phyloP scores from a whole-genome alignment of 2,329 filamentous ascomycete species.

The Graphiopsis chlorocephala region DNA sequence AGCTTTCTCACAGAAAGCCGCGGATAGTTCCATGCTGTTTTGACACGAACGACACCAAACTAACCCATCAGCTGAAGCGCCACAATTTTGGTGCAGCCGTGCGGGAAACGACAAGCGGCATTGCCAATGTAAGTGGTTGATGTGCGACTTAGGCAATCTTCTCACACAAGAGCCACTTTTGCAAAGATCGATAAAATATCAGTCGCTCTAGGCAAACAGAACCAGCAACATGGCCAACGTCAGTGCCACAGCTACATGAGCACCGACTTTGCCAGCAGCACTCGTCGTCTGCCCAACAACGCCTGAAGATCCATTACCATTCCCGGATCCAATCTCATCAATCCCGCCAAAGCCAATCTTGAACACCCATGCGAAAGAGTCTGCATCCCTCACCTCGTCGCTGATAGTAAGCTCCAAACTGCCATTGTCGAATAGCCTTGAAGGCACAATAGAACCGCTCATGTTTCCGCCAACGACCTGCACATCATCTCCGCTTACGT shows the following conservation, averaged over 20 bases:
- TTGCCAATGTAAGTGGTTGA: no score
- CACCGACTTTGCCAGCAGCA: not conserved
- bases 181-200: not conserved
- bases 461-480: conserved; percentile 42
- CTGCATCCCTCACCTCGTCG: conserved; percentile 34
- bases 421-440: conserved; percentile 27
- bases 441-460: conserved; percentile 31
- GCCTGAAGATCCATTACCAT: not conserved
- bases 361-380: conserved; percentile 45
- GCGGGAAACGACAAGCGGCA: not conserved
- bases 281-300: conserved; percentile 14
- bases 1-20: not conserved
- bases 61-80: not conserved
- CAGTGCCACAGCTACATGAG: not conserved
- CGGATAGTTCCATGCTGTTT: not conserved
- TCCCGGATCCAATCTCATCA: not conserved
- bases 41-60: not conserved
- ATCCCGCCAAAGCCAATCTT: conserved; percentile 36
- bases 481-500: conserved; percentile 47
- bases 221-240: not conserved
- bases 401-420: conserved; percentile 36
- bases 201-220: not conserved
- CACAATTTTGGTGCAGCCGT: not conserved
- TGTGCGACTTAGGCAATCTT: no score
- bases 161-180: no score